Conservation (phyloP, 2,329 filamentous ascomycete genomes). For the Phyllosticta citribraziliensis region DNA sequence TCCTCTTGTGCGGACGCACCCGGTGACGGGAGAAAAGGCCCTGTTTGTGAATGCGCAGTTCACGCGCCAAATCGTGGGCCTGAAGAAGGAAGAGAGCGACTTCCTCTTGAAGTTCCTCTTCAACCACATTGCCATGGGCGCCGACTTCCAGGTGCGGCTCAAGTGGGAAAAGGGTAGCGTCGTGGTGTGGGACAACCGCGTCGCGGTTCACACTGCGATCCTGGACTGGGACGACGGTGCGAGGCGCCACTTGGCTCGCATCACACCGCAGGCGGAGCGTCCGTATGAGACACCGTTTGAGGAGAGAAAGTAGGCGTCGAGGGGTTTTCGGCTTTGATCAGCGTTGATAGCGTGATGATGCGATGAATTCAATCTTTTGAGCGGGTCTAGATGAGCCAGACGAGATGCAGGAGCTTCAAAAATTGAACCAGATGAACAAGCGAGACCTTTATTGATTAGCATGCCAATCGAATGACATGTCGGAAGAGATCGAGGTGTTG, state of each 20-base stretch:
- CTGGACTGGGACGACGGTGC: conserved; percentile 75
- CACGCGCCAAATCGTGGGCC: conserved; percentile 68
- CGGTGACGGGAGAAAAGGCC: conserved; percentile 70
- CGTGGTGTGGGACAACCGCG: conserved; percentile 78
- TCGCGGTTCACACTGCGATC: conserved; percentile 68
- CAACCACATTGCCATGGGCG: conserved; percentile 61
- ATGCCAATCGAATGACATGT: no score
- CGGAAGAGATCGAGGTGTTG: not conserved
- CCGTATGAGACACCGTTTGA: conserved; percentile 57
- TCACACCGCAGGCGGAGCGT: conserved; percentile 72
- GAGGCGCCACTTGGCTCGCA: conserved; percentile 67
- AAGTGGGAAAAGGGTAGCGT: conserved; percentile 74
- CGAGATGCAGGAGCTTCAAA: not conserved
- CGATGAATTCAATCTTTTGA: not conserved
- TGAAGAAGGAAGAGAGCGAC: conserved; percentile 82
- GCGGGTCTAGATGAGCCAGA: not conserved
- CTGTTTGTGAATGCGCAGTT: conserved; percentile 79
- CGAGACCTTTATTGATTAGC: not conserved
- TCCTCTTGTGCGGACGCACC: conserved; percentile 72
- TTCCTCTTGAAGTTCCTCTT: conserved; percentile 66
- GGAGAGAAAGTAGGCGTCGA: conserved; percentile 12
- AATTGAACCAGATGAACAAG: not conserved
- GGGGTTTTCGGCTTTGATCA: not conserved
- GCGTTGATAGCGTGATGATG: not conserved
- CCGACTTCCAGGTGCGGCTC: conserved; percentile 64